Base-by-base conservation (phyloP, 805 yeast genomes). In the Candida ovalis region DNA sequence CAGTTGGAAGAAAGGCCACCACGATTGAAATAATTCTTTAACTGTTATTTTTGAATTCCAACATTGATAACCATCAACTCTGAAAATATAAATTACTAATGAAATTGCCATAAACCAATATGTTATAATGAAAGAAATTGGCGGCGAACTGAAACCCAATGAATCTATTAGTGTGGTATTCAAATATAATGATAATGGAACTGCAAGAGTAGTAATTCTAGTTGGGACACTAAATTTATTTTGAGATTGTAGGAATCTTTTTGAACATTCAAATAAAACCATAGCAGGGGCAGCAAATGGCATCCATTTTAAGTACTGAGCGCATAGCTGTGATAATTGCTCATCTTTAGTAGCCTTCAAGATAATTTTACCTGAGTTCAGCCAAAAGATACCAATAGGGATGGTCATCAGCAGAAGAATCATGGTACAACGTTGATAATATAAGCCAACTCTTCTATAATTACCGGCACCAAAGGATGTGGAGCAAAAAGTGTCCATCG, bases 171-270 rank as follows among this genome's bases (percentile, higher is more conserved):
- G 65, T 8, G 76, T 47, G 53, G 77, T 78, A 62, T 84, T 85
- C 59, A 84, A 65, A 33, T 77, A 52, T 0, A 84, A 80, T 53
- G 84, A 81, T 50, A 84, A 61, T 3, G 91, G 91, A 3, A 88
- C 86, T 54, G 87, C 83, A 24, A 83, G 57, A 15, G 78, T 60
- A 24, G 84, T 70, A 21, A 84, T 82, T 53, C 81, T 77, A 0
- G 91, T 85, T 7, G 88, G 84, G 2, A 89, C 88, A 59, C 82
- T 85, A 64, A 85, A 86, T 25, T 84, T 77, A 45, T 86, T 86
- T 69, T 86, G 92, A 45, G 88, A 78, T 63, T 86, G 92, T 54
- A 86, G 70, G 58, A 74, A 86, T 62, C 86, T 79, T 61, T 86
- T 85, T 40, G 84, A 81, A 59, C 82, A 81, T 65, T 86, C 94